Base-by-base conservation (phyloP, 768 basidiomycete genomes). In the Neoboletus brunneissimus region DNA sequence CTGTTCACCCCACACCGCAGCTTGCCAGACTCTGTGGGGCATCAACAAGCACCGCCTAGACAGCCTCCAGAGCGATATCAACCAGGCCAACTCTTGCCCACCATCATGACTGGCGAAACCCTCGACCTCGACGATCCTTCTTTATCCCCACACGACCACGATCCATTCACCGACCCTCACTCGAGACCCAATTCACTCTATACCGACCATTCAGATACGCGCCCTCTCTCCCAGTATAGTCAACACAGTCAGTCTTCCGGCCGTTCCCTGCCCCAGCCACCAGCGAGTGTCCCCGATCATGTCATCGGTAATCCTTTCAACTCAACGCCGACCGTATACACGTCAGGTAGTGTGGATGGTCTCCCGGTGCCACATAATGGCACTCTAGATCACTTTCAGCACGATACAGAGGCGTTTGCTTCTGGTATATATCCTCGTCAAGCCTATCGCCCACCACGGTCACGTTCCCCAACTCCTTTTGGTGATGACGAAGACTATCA, bases 391-490 rank as follows among this genome's bases (percentile, higher is more conserved):
- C 84, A 86, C 67, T 87, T 86, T 67, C 76, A 77, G 42, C 77
- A 84, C 49, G 86, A 88, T 63, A 73, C 81, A 0, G 87, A 88
- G 62, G 87, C 85, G 3, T 90, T 86, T 60, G 78, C 88, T 10
- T 86, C 87, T 0, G 87, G 85, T 8, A 77, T 78, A 53, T 73
- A 78, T 60, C 74, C 81, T 8, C 81, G 80, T 12, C 72, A 79
- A 32, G 71, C 76, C 1, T 80, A 77, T 61, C 73, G 70, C 7
- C 75, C 78, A 4, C 79, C 86, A 31, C 81, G 86, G 47, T 90
- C 88, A 20, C 83, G 88, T 23, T 91, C 89, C 3, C 87, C 89
- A 0, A 90, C 89, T 4, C 88, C 89, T 11, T 83, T 84, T 10
- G 79, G 80, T 4, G 87, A 88, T 49, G 87, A 88, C 38, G 88